A percentile compares a stretch with the other conserved stretches of the same genome.
These are phyloP conservation scores for Verticillium tricorpus DNA, from an alignment of 2,329 filamentous ascomycete genomes.

Conservation along the genomic window DNA sequence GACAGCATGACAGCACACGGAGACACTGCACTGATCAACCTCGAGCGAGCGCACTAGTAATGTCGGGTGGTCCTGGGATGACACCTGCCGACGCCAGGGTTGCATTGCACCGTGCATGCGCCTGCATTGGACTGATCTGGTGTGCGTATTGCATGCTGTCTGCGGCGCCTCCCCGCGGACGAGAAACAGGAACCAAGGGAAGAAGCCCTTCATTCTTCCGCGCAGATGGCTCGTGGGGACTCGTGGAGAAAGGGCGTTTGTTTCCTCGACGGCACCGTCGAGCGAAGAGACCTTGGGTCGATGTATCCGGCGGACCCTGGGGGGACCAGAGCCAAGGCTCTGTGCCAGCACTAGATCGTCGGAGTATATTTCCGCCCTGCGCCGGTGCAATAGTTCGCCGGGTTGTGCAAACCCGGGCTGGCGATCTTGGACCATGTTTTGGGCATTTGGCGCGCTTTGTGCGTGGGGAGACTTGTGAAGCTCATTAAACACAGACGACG, in stretches of 20 bases:
- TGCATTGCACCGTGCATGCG: neutral
- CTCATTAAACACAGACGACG: neutral
- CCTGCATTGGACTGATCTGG: neutral
- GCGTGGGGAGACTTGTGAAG: neutral
- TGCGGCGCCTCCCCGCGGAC: neutral
- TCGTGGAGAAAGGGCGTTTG: neutral
- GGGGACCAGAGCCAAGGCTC: neutral
- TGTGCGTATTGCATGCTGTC: neutral
- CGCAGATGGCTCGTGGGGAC: neutral
- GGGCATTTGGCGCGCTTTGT: neutral
- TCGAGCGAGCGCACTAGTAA: neutral
- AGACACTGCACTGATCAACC: neutral
- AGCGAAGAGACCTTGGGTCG: neutral
- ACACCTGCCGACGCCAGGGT: neutral
- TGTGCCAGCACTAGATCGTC: slow-evolving; percentile 2
- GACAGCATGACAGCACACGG: neutral
- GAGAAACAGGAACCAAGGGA: neutral
- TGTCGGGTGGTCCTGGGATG: neutral
- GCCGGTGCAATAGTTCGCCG: slow-evolving; percentile 2
- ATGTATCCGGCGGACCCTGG: neutral
- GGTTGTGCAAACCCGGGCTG: neutral
- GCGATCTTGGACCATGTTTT: neutral
- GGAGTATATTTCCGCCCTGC: slow-evolving; percentile 15
- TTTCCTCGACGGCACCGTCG: neutral
- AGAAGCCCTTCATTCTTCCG: neutral